phyloP scores from a whole-genome alignment of 75 land plant species.

The Selaginella moellendorffii region DNA sequence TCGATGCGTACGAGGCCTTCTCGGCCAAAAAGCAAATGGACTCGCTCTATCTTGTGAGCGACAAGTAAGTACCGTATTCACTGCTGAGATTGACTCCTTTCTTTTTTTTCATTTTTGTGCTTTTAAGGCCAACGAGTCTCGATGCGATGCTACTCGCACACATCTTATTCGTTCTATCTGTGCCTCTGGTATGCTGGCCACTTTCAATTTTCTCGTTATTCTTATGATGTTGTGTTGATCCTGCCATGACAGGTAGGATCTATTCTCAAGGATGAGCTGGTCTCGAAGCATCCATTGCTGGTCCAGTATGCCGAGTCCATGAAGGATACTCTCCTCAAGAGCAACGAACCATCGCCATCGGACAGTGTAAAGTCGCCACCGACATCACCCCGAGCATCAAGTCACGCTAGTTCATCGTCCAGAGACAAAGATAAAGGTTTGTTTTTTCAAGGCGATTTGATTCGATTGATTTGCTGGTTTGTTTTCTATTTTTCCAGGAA shows the following conservation, averaged over 20 bases:
- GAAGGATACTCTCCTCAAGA: constrained; percentile 31
- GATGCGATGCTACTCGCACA: constrained; percentile 72
- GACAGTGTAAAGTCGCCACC: constrained; percentile 16
- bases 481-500: neutral
- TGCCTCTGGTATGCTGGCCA: constrained; percentile 44
- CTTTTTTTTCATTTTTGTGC: neutral
- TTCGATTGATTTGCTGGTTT: too few species aligned
- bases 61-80: neutral
- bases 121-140: constrained; percentile 56
- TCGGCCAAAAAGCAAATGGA: constrained; percentile 17
- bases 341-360: too few species aligned
- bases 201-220: neutral
- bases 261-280: constrained; percentile 34
- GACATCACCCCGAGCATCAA: constrained; percentile 11
- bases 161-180: constrained; percentile 46
- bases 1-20: constrained; percentile 50
- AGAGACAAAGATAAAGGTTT: neutral
- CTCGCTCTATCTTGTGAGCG: neutral
- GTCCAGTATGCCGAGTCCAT: constrained; percentile 43
- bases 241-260: constrained; percentile 40
- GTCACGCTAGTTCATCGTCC: neutral
- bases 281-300: constrained; percentile 38
- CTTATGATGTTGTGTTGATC: neutral
- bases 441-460: too few species aligned
- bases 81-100: neutral